Conservation (phyloP, 768 basidiomycete genomes). For the Rhodocollybia butyracea region DNA sequence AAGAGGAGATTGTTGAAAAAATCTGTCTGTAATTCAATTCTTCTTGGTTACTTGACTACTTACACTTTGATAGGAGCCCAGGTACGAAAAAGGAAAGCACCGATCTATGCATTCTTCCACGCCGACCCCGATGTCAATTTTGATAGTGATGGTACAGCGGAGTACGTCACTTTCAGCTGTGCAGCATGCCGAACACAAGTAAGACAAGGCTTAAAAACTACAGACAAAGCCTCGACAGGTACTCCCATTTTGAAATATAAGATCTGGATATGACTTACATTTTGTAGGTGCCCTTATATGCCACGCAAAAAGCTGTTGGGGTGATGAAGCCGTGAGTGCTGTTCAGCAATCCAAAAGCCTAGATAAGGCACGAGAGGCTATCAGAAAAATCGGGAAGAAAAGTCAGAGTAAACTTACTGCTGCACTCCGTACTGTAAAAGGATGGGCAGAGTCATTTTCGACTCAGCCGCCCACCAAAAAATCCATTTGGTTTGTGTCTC, state of each 20-base stretch:
- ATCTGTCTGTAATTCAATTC: not conserved
- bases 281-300: constrained; percentile 19
- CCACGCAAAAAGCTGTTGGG: constrained; percentile 26
- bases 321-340: constrained; percentile 16
- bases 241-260: constrained; percentile 18
- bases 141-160: not conserved
- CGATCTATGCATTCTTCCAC: not conserved
- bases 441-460: constrained; percentile 22
- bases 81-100: not conserved
- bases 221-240: not conserved
- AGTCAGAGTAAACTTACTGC: constrained; percentile 25
- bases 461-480: constrained; percentile 22
- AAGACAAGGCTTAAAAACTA: not conserved
- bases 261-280: constrained; percentile 4
- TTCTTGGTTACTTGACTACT: not conserved
- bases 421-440: constrained; percentile 24
- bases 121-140: not conserved
- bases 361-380: constrained; percentile 7
- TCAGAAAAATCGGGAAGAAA: constrained; percentile 5
- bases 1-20: not conserved
- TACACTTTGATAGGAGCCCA: not conserved
- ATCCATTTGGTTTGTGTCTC: constrained; percentile 22
- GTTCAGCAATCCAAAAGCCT: constrained; percentile 11
- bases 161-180: not conserved
- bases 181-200: not conserved